Evolutionary conservation across 495 filamentous ascomycete genomes (phyloP).

Genomic region (Parathielavia appendiculata): DNA sequence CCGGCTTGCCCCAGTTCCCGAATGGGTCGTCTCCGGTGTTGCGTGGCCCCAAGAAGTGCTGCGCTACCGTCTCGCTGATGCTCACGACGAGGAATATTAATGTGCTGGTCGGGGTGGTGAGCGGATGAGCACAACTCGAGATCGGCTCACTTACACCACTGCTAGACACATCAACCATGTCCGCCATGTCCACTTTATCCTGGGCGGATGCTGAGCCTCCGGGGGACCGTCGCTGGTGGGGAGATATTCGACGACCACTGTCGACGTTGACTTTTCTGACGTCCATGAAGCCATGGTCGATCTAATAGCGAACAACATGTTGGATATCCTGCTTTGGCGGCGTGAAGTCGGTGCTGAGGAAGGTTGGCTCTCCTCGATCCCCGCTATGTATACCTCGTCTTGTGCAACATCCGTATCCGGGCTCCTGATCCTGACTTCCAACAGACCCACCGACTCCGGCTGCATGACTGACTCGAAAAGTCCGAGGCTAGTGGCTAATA

Average conservation of each 20-base stretch:
- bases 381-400: background rate
- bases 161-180: constrained; percentile 9
- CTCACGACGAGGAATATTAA: background rate
- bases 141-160: constrained; percentile 12
- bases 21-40: constrained; percentile 47
- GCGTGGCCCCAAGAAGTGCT: background rate
- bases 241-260: background rate
- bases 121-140: background rate
- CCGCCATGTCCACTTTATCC: constrained; percentile 3
- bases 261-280: constrained; percentile 1
- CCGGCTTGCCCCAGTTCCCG: constrained; percentile 49
- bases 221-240: background rate
- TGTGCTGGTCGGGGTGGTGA: background rate
- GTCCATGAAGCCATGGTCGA: constrained; percentile 18
- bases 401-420: background rate
- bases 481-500: background rate
- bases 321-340: background rate
- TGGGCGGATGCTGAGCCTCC: background rate
- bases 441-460: constrained; percentile 6
- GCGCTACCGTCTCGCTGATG: background rate
- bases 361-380: background rate
- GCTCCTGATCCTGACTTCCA: constrained; percentile 3
- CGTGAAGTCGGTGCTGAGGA: background rate
- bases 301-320: constrained; percentile 1
- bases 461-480: constrained; percentile 1